These are phyloP conservation scores for Jacaranda copaia DNA, from an alignment of 257 asterid species.

Conservation along the genomic window DNA sequence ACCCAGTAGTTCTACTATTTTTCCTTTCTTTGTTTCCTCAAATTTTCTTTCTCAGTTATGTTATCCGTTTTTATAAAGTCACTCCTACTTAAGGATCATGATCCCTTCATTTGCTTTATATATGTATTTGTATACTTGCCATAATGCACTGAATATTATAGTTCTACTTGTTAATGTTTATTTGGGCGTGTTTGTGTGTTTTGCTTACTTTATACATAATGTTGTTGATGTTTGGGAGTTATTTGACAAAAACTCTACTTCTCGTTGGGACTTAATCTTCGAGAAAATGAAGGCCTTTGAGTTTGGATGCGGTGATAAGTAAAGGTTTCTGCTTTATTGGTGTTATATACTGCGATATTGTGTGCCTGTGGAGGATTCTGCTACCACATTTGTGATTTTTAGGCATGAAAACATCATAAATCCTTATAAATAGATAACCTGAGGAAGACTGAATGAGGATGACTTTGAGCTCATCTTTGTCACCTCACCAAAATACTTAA, in stretches of 20 bases:
- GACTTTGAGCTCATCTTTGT: background rate
- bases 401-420: background rate
- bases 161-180: background rate
- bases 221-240: background rate
- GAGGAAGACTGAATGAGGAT: background rate
- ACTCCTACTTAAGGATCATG: slow-evolving; percentile 13
- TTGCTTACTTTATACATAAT: background rate
- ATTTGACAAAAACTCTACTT: background rate
- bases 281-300: slow-evolving; percentile 4
- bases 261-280: slow-evolving; percentile 1
- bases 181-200: background rate
- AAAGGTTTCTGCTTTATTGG: slow-evolving; percentile 15
- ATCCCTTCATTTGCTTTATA: slow-evolving; percentile 11
- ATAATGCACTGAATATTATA: slow-evolving; percentile 8
- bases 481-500: background rate
- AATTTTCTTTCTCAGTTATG: background rate
- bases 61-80: background rate
- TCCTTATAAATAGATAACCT: background rate
- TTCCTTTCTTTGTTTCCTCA: background rate
- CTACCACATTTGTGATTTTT: background rate
- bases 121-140: background rate
- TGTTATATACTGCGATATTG: background rate
- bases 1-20: slow-evolving; percentile 4
- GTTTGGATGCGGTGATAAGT: background rate
- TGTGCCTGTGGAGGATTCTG: background rate